Evolutionary conservation across 1,284 basidiomycete species (phyloP), one percentile per base, ranked within the genome.

Genomic region (Lentinus polychrous): DNA sequence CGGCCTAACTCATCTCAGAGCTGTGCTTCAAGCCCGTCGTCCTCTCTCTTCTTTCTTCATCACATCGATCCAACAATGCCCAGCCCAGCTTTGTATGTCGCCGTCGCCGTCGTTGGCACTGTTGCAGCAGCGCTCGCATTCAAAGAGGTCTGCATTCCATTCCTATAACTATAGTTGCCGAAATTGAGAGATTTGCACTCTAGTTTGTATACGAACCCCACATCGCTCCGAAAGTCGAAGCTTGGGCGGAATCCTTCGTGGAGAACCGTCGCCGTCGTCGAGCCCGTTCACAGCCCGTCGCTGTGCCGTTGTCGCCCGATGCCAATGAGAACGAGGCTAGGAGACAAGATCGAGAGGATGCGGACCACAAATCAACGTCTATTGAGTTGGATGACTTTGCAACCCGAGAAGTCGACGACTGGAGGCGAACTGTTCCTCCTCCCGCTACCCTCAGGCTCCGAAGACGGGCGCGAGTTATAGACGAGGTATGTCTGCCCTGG

Each of bases 201-300:
- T 46, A 82, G 79, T 75, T 75, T 50, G 69, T 83, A n/a, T 82
- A 78, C 46, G 79, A 82, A 51, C 80, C 80, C 3, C 78, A 80
- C 52, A 69, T 82, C 45, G 78, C 79, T 31, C 79, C 79, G 0
- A 70, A 60, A 38, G 7, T 81, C 15, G 73, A 76, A 56, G 67
- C 65, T 54, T 81, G 76, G 78, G 72, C 68, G 2, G 73, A 76
- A 52, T 63, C 67, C 2, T 74, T 71, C 51, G 44, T 74, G 12
- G 68, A 69, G 14, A 62, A 63, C 18, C 69, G 75, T 14, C 60
- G 68, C 22, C 67, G 33, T 55, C 56, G 38, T 60, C 56, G 52
- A 40, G 49, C 37, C 7, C 54, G 59, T 40, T 53, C 49, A 12
- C 58, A 50, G 1, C 56, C 58, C n/a, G 50, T 59, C 27, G 51